phyloP scores from a whole-genome alignment of 345 rosid species.

The Excoecaria agallocha region DNA sequence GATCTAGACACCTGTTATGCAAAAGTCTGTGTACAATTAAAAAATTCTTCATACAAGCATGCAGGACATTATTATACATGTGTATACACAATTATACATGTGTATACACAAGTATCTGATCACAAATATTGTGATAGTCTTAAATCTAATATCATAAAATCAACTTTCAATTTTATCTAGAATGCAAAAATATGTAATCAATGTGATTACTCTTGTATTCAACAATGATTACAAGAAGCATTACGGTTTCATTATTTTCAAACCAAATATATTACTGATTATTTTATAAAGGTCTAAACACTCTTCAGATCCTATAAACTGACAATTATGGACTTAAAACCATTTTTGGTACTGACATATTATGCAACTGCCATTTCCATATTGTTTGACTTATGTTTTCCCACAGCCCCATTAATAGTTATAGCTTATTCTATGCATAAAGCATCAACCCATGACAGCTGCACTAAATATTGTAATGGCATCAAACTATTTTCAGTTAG shows the following conservation, averaged over 20 bases:
- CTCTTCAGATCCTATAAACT: neutral
- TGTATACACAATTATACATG: too few relatives aligned
- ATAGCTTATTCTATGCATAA: neutral
- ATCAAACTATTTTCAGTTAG: neutral
- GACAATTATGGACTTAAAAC: neutral
- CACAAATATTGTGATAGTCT: neutral
- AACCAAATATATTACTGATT: neutral
- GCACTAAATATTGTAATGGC: neutral
- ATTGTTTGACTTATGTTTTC: neutral
- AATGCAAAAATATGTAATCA: neutral
- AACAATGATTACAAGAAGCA: neutral
- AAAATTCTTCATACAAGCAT: neutral
- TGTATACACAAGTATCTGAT: neutral
- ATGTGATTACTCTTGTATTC: neutral
- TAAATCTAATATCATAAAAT: neutral
- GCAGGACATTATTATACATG: too few relatives aligned
- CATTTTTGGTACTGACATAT: too few relatives aligned
- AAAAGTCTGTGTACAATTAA: neutral
- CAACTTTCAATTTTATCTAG: neutral
- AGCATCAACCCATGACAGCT: neutral
- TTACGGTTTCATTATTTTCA: neutral
- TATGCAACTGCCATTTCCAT: neutral
- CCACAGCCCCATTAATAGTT: too few relatives aligned
- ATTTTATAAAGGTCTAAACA: neutral
- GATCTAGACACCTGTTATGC: constrained; percentile 32